Base-by-base conservation (phyloP, 2,329 filamentous ascomycete species). In the Pyrenophora seminiperda region DNA sequence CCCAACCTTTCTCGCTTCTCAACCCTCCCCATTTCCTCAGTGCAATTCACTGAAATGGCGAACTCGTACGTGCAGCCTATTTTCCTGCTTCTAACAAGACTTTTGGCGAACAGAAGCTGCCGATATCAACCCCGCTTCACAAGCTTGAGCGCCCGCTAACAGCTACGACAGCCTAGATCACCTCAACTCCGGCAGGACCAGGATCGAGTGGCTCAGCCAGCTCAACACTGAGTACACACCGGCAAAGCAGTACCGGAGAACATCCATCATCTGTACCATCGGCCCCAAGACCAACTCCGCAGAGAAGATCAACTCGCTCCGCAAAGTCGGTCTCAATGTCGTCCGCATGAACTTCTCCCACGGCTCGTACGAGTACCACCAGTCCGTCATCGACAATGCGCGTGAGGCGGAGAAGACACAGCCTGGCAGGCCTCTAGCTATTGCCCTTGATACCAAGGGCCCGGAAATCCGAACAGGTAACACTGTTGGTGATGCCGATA, bases 261-360 rank as follows among this genome's bases (percentile, higher is more conserved):
- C 93, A 58, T 96, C 92, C 73, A 99, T 99, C 81, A 97, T 99
- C 78, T 91, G 93, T 81, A 97, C 94, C 68, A 97, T 99, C 75
- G 94, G 94, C 58, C 94, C 94, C 74, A 99, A 97, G 87, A 99
- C 94, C 68, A 99, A 99, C 83, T 96, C 91, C 30, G 88, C 92
- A 50, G 90, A 97, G 81, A 92, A 91, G 77, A 96, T 99, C 81
- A 97, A 97, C 79, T 84, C 87, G 75, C 89, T 99, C 69, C 90
- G 93, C 76, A 84, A 83, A 72, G 88, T 88, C 62, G 94, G 94
- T 78, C 87, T 97, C 70, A 97, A 97, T 79, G 91, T 99, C 65
- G 94, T 97, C 66, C 93, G 94, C 80, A 99, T 99, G 94, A 99
- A 99, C 88, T 97, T 97, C 76, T 96, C 89, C 61, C 90, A 96